Evolutionary conservation across 768 basidiomycete genomes (phyloP).

Genomic region (Daedaleopsis nitida): DNA sequence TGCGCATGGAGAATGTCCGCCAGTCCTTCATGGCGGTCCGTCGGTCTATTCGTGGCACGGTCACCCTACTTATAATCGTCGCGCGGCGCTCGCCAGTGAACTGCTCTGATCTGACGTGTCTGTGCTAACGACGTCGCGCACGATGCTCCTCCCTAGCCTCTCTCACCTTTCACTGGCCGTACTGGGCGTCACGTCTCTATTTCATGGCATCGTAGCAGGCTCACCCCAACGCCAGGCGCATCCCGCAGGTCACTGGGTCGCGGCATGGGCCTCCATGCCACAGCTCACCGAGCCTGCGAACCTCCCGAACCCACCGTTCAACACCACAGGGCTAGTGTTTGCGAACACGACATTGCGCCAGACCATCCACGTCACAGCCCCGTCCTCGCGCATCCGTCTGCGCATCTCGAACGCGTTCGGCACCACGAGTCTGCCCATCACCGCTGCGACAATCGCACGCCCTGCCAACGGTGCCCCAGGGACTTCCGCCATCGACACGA

Average conservation of each 20-base stretch:
- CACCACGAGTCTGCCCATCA: constrained; percentile 42
- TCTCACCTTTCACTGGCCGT: not conserved
- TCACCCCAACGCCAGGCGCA: not conserved
- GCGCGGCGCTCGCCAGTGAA: not conserved
- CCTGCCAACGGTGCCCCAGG: constrained; percentile 42
- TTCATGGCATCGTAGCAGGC: not conserved
- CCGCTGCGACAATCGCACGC: constrained; percentile 45
- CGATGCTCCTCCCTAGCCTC: not conserved
- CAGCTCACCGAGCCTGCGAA: constrained; percentile 34
- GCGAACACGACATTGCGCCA: constrained; percentile 50
- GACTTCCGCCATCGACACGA: constrained; percentile 36
- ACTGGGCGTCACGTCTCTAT: not conserved
- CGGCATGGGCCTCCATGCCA: constrained; percentile 34
- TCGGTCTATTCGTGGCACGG: not conserved
- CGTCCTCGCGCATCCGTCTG: constrained; percentile 42
- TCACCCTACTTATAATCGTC: not conserved
- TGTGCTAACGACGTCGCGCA: not conserved
- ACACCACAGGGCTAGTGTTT: constrained; percentile 38
- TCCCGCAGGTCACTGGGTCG: constrained; percentile 30
- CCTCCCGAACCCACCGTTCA: constrained; percentile 32
- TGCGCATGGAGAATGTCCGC: not conserved
- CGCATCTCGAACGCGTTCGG: constrained; percentile 54
- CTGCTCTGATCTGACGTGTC: not conserved
- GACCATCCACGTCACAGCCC: constrained; percentile 47
- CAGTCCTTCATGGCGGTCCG: not conserved